Evolutionary conservation across 352 stramenopile species (phyloP), one percentile per base, ranked within the genome.

Genomic region (Pythium angustatum): DNA sequence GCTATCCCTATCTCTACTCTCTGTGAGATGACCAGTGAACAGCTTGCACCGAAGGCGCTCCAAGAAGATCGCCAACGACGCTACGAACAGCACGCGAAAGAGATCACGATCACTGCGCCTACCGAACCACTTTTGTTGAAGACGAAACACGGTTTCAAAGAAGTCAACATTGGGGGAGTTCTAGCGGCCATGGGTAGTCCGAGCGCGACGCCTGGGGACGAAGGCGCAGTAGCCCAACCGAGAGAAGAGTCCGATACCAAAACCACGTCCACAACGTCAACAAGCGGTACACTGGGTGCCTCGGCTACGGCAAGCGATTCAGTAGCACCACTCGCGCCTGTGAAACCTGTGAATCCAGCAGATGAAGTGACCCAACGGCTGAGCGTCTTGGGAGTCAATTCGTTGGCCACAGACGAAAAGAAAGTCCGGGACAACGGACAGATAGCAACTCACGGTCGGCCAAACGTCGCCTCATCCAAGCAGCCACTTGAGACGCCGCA

Each of bases 111-210:
- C n/a, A 71, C 69, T 14, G 62, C 62, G 6, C 75, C 76, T 0
- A 77, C 51, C 0, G 77, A 75, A 4, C 53, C 51, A 5, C 49
- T 56, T 0, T 51, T 84, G 1, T 60, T 80, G 30, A 88, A 88
- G 57, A 85, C 77, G 3, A 88, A 84, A 58, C 60, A 85, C 41
- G 79, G 79, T 0, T 76, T 76, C 64, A 80, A 81, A 34, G 79
- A 88, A 64, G 69, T 87, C 3, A 62, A 70, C 22, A 58, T 79
- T 27, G 60, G 49, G 21, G 62, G 61, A 3, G 28, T 34, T 3
- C 10, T 44, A 17, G 36, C 10, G 2, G 31, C 19, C 6, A 24
- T 38, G 28, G n/a, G 47, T 49, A 40, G 40, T 14, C 1, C 7
- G 27, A 34, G 26, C 7, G 7, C n/a, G n/a, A n/a, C n/a, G n/a